Evolutionary conservation across 768 basidiomycete genomes (phyloP), one percentile per base, ranked within the genome.

Genomic region (Lactarius sp.): DNA sequence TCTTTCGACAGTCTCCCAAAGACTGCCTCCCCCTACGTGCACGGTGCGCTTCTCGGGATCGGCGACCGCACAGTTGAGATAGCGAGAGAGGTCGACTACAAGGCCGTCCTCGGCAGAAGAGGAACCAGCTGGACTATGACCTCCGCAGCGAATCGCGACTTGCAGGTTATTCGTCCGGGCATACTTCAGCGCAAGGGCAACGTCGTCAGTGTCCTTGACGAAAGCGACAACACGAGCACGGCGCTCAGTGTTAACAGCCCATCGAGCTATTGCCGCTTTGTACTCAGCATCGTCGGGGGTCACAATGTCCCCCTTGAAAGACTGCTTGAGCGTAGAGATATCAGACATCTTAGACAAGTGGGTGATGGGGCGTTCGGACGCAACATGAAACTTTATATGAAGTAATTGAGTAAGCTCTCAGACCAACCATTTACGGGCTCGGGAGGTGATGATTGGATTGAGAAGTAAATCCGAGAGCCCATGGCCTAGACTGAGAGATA

Each of bases 71-170:
- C 66, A 69, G 62, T 74, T 76, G 57, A 81, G 27, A 61, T 81
- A 74, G 13, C 75, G 74, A 36, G 78, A 79, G 12, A 81, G 75
- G 63, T 83, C 82, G 61, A 83, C 77, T 12, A 83, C 80, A 36
- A 83, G 63, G 14, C 83, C 81, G 39, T 76, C 78, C 36, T 80
- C 74, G 31, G 69, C 68, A 6, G 81, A 81, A 3, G 80, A 81
- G 5, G 78, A 73, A 6, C 78, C 81, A 22, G 76, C 68, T 4
- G 76, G 63, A 64, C 71, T 79, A 63, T 83, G 83, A 0, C 81
- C 82, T 4, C 82, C 83, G n/a, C 81, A 77, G 20, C 73, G 70
- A 59, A 83, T 73, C 9, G 79, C 80, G 27, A 82, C 69, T n/a
- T 73, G 71, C 3, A 81, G 69, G 3, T 69, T 63, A 37, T 76